Evolutionary conservation across 164 flowering plant genomes (phyloP).

Genomic region (Vitis labrusca): DNA sequence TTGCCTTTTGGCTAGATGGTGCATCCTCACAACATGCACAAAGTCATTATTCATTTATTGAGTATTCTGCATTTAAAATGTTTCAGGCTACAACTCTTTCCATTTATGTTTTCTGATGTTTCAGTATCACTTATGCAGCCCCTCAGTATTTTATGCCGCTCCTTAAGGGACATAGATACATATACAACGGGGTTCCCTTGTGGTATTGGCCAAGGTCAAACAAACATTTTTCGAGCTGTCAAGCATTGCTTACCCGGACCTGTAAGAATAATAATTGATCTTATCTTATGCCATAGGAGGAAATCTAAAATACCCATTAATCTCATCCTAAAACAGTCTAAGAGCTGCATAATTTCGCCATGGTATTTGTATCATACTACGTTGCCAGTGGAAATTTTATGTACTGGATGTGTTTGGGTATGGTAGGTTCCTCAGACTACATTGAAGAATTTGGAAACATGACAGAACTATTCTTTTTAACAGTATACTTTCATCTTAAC

Average conservation of each 20-base stretch:
- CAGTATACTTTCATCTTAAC: conserved; percentile 95
- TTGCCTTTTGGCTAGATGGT: neutral
- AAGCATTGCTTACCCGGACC: conserved; percentile 97
- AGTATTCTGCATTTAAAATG: conserved; percentile 2
- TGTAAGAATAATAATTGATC: conserved; percentile 45
- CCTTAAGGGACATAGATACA: conserved; percentile 81
- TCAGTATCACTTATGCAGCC: conserved; percentile 55
- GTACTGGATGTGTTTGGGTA: conserved; percentile 5
- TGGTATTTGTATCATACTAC: neutral
- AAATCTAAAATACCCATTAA: neutral
- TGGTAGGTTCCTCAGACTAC: conserved; percentile 5
- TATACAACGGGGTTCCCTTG: conserved; percentile 88
- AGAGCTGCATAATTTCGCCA: neutral
- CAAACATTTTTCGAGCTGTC: conserved; percentile 77
- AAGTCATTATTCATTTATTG: neutral
- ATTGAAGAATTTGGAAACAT: neutral
- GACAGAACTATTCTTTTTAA: conserved; percentile 9
- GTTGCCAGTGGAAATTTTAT: neutral
- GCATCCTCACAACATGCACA: neutral
- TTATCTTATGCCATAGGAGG: neutral
- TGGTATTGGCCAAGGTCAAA: conserved; percentile 68
- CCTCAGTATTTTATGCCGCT: conserved; percentile 78
- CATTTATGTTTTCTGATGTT: neutral
- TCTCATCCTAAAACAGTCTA: neutral
- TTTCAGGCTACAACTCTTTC: neutral